phyloP scores from a whole-genome alignment of 2,329 filamentous ascomycete genomes.

The Sporothrix pallida region DNA sequence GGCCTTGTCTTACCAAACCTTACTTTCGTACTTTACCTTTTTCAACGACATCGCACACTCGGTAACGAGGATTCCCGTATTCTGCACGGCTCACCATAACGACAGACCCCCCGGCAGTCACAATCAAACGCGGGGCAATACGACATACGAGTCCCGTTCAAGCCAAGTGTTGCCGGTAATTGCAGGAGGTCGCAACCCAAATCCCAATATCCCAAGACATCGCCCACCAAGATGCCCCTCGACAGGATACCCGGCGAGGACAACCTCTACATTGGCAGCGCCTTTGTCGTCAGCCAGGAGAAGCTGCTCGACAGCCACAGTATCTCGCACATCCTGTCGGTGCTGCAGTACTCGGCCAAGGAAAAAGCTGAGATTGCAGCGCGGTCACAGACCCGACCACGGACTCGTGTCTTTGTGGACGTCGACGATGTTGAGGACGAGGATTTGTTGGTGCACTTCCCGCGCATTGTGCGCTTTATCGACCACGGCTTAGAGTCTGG shows the following conservation, averaged over 20 bases:
- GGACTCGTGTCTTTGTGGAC: conserved; percentile 59
- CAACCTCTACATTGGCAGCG: conserved; percentile 79
- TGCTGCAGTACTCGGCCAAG: conserved; percentile 57
- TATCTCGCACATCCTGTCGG: conserved; percentile 91
- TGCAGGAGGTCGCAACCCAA: not conserved
- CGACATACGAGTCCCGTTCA: not conserved
- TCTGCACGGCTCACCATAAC: not conserved
- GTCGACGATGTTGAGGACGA: conserved; percentile 91
- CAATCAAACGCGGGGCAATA: not conserved
- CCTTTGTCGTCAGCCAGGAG: conserved; percentile 77
- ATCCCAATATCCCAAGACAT: not conserved
- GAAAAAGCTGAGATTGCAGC: conserved; percentile 47
- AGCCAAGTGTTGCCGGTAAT: not conserved
- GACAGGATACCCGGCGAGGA: conserved; percentile 71
- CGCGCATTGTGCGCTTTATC: conserved; percentile 81
- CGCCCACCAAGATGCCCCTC: conserved; percentile 57
- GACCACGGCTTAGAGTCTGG: conserved; percentile 33
- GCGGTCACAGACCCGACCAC: conserved; percentile 54
- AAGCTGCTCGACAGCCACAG: conserved; percentile 68
- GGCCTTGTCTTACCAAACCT: not conserved
- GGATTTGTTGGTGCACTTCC: conserved; percentile 81
- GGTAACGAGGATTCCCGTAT: not conserved
- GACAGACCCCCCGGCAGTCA: not conserved
- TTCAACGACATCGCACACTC: conserved; percentile 4
- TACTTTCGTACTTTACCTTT: not conserved